Base-by-base conservation (phyloP, 306 rosid genomes). In the Medicago truncatula region DNA sequence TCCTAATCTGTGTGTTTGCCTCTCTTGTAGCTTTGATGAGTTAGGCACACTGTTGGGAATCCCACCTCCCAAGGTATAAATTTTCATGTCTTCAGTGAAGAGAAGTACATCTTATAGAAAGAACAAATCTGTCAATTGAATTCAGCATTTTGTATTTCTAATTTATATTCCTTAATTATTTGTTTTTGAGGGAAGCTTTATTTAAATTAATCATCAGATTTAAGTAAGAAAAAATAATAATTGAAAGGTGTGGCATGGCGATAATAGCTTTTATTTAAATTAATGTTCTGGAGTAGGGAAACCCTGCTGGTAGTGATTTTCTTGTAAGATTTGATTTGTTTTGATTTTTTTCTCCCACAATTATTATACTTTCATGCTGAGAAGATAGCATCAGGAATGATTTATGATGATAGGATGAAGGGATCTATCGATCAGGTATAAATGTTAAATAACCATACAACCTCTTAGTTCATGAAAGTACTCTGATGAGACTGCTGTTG, bases 391-490 rank as follows among this genome's bases (percentile, higher is more conserved):
- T 95, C 99, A 40, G 88, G 92, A 77, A 95, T 95, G 99, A 92
- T 95, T 61, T 90, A 67, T 54, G 99, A 95, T 87, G 99, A 92
- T 75, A 85, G 99, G 83, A 95, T 95, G 99, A 89, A 88, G 90
- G 99, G 99, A 59, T 95, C 99, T 60, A 95, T 95, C 43, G 99
- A 95, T 80, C 99, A 95, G 98, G 99, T 94, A 85, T 81, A 67
- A 54, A 67, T 74, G 63, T 77, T 79, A 56, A 59, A 73, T 76
- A 68, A 60, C 46, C 17, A 59, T 65, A 31, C 12, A 7, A 34
- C 56, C 69, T 57, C 78, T 58, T 79, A 25, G 77, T 67, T 61
- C 12, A 53, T 73, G 2, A 9, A 59, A 40, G 44, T 52, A 64
- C 61, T 40, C 5, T 58, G 57, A 15, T 28, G 18, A 46, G 59